Conservation (phyloP, 75 land plant genomes). For the Azolla pinnata region DNA sequence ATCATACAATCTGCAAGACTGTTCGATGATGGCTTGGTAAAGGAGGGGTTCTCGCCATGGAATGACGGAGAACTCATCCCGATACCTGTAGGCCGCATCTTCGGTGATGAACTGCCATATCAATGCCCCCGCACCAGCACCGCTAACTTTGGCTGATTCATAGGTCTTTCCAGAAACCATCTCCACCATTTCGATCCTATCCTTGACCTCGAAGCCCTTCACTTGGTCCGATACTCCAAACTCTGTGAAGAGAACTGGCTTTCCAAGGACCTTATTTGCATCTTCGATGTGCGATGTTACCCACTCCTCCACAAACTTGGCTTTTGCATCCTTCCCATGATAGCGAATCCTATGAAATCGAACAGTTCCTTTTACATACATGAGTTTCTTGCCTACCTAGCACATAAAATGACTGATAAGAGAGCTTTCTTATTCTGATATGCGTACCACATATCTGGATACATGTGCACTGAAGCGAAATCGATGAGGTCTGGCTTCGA, state of each 20-base stretch:
- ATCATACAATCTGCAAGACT: constrained; percentile 39
- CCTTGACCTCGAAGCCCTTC: constrained; percentile 31
- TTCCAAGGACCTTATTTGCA: constrained; percentile 50
- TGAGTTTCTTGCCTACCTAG: too few species aligned
- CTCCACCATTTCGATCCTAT: constrained; percentile 43
- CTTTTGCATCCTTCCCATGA: constrained; percentile 31
- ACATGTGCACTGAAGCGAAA: constrained; percentile 80
- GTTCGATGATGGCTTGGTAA: constrained; percentile 30
- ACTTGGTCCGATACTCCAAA: constrained; percentile 55
- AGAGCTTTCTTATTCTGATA: not conserved
- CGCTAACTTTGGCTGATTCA: constrained; percentile 43
- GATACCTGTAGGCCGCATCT: constrained; percentile 58
- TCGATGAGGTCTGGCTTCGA: constrained; percentile 47
- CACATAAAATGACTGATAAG: too few species aligned
- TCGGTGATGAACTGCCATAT: constrained; percentile 68
- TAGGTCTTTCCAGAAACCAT: constrained; percentile 38
- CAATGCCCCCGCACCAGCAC: constrained; percentile 70
- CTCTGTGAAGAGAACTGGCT: constrained; percentile 83
- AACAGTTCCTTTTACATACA: constrained; percentile 49
- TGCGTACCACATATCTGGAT: constrained; percentile 73
- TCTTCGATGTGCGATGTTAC: constrained; percentile 66
- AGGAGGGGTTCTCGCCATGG: constrained; percentile 43
- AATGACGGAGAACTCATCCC: constrained; percentile 62
- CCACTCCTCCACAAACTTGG: constrained; percentile 50
- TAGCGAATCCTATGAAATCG: constrained; percentile 36